Base-by-base conservation (phyloP, 441 rosid species). In the Croton setiger region DNA sequence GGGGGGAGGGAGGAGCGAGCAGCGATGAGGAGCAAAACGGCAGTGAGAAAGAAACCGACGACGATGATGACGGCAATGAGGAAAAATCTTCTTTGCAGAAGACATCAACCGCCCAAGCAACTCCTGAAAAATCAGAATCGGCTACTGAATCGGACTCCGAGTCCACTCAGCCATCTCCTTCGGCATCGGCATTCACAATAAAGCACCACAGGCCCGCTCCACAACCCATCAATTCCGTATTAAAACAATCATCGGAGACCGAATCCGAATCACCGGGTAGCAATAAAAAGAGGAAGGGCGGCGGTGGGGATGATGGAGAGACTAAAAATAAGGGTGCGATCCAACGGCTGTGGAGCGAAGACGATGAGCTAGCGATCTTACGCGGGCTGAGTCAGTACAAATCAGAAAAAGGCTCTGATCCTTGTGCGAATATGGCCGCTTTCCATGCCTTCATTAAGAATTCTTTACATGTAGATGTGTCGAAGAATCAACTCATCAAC, bases 291-390 rank as follows among this genome's bases (percentile, higher is more conserved):
- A 54, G 11, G 15, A 39, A 21, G 21, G 60, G 15, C 1, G 39
- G 21, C 12, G 27, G 7, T 11, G 41, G 48, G 1, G 66, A 35
- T 17, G 74, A 43, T 21, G 77, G 33, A 1, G 75, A 58, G 39
- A 61, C 3, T 11, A 74, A 74, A 17, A 74, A 74, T 64, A 67
- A 67, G 33, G 69, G 59, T 14, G 70, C 64, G 5, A 18, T 31
- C 17, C 75, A 68, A 31, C 76, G 85, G 44, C 18, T 79, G 3
- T 83, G 79, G 87, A 79, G 73, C 11, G 86, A 78, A 27, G 87
- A 76, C 4, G 88, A 88, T 12, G 89, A 84, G 68, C 52, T 83
- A 45, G 78, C 53, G 0, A 54, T 84, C n/a, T 67, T 85, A 20
- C 66, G 80, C 60, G 89, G 86, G 7, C 13, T 84, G 37, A 45